Evolutionary conservation across 371 early-diverging fungal genomes (phyloP).

Genomic region (Umbelopsis sp.): DNA sequence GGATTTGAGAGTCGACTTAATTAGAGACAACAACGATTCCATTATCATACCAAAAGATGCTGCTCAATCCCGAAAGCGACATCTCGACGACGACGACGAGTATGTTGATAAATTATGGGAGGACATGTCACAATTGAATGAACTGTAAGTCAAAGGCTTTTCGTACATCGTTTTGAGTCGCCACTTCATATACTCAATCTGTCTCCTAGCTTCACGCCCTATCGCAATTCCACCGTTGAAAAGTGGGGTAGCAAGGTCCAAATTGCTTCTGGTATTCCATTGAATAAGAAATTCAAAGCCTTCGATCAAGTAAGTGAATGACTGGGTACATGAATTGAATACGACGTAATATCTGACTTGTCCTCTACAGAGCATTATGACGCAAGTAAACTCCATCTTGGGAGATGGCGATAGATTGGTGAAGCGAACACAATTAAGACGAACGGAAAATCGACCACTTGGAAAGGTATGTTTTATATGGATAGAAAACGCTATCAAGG

Average conservation of each 20-base stretch:
- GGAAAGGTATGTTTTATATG: conserved; percentile 43
- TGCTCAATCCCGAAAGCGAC: conserved; percentile 45
- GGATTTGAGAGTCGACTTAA: conserved; percentile 38
- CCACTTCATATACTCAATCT: not conserved
- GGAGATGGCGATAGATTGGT: conserved; percentile 76
- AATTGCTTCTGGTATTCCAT: conserved; percentile 68
- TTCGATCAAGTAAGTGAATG: conserved; percentile 73
- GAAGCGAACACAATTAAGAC: conserved; percentile 83
- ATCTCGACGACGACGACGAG: conserved; percentile 59
- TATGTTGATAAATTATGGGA: conserved; percentile 61
- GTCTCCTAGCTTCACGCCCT: conserved; percentile 61
- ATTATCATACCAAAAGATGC: conserved; percentile 27
- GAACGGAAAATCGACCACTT: conserved; percentile 68
- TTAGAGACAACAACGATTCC: conserved; percentile 31
- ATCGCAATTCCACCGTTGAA: conserved; percentile 83
- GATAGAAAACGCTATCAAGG: not conserved
- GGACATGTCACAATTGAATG: conserved; percentile 64
- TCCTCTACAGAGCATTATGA: conserved; percentile 54
- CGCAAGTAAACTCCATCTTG: conserved; percentile 80
- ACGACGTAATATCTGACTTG: too few relatives aligned
- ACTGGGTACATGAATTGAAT: too few relatives aligned
- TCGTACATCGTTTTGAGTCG: not conserved
- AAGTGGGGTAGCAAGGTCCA: conserved; percentile 94
- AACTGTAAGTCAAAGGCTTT: conserved; percentile 37
- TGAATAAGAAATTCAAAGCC: conserved; percentile 91